phyloP scores from a whole-genome alignment of 2,329 filamentous ascomycete genomes.

The Xylaria sp. region DNA sequence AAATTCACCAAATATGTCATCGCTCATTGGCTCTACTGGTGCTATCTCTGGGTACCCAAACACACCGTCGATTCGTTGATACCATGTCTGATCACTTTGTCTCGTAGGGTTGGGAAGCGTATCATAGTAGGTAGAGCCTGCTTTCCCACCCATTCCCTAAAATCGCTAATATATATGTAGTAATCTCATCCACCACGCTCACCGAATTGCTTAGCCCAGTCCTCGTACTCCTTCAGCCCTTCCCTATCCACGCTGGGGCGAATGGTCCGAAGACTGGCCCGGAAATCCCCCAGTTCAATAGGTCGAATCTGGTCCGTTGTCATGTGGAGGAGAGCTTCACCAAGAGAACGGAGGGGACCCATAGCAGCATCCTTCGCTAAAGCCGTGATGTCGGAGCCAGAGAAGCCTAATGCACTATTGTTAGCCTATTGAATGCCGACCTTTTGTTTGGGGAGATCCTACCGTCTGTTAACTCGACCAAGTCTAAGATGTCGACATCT shows the following conservation, averaged over 20 bases:
- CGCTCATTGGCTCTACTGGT: constrained; percentile 4
- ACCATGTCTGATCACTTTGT: neutral
- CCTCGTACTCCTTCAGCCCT: constrained; percentile 88
- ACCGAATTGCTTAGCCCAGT: constrained; percentile 94
- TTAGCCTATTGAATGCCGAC: constrained; percentile 16
- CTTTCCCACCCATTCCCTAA: neutral
- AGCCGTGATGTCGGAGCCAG: constrained; percentile 95
- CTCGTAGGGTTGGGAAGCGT: neutral
- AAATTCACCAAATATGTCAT: constrained; percentile 15
- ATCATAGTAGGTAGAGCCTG: neutral
- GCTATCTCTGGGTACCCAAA: neutral
- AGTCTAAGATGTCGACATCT: constrained; percentile 74
- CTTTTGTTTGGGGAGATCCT: constrained; percentile 34
- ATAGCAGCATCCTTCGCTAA: constrained; percentile 98
- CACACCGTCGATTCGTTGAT: neutral
- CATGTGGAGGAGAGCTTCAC: constrained; percentile 89
- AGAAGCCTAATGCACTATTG: constrained; percentile 75
- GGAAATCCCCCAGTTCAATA: constrained; percentile 85
- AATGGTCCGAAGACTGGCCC: constrained; percentile 84
- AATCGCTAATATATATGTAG: neutral
- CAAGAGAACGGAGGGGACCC: constrained; percentile 90
- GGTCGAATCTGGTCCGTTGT: constrained; percentile 94
- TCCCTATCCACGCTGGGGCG: constrained; percentile 88
- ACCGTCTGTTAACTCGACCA: constrained; percentile 90
- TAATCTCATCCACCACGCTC: constrained; percentile 80